Percentiles rank a stretch among this genome's conserved stretches.
phyloP scores from a whole-genome alignment of 2,329 filamentous ascomycete genomes.

The Claviceps sp. region DNA sequence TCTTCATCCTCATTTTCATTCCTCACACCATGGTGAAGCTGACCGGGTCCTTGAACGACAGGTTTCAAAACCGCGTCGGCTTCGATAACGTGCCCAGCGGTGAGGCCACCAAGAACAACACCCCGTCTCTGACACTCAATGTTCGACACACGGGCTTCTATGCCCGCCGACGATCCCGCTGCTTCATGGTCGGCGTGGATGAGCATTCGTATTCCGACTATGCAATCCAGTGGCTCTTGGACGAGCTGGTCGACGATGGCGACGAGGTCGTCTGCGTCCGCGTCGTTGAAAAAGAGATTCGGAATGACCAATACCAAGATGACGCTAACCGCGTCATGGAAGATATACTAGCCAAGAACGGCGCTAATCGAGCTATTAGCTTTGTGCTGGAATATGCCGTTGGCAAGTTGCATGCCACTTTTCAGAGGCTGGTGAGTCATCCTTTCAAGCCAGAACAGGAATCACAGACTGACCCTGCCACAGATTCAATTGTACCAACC shows the following conservation, averaged over 20 bases:
- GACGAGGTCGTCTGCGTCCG: constrained; percentile 86
- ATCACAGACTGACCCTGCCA: background rate
- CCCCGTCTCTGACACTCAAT: constrained; percentile 64
- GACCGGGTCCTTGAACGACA: constrained; percentile 29
- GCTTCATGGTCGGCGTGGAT: constrained; percentile 83
- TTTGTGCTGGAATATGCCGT: constrained; percentile 78
- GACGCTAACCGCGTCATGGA: constrained; percentile 66
- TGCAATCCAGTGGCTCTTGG: constrained; percentile 81
- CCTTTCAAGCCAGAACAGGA: no score
- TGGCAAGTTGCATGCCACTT: constrained; percentile 80
- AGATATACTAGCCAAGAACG: constrained; percentile 66
- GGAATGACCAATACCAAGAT: constrained; percentile 58
- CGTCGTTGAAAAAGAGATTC: constrained; percentile 73
- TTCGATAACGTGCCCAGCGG: constrained; percentile 47
- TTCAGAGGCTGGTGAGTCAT: constrained; percentile 67
- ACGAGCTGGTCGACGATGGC: constrained; percentile 84
- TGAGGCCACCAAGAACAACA: constrained; percentile 45
- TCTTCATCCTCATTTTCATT: background rate
- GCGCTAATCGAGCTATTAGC: constrained; percentile 67
- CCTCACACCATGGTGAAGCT: constrained; percentile 27
- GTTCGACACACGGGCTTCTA: constrained; percentile 79
- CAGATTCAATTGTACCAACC: constrained; percentile 88
- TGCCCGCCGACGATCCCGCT: constrained; percentile 65
- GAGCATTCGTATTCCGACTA: constrained; percentile 87
- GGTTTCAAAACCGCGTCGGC: constrained; percentile 45